Base-by-base conservation (phyloP, 352 stramenopile species). In the Globisporangium ultimum region DNA sequence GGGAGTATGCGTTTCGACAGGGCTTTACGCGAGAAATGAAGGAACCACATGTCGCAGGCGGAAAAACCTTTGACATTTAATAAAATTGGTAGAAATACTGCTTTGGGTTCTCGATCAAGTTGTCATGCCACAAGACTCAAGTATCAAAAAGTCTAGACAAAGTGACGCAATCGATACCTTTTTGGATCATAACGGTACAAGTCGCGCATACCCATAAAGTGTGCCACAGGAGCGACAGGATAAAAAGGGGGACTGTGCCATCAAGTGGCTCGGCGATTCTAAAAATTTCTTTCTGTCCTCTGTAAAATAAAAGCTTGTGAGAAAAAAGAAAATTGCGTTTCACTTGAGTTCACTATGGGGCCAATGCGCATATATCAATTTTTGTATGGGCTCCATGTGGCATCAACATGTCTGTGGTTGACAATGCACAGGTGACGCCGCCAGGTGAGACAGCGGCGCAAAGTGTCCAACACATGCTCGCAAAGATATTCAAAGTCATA, bases 21-120 rank as follows among this genome's bases (percentile, higher is more conserved):
- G 40, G 40, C 40, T 45, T 45, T 45, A 45, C 40, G 40, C 40
- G 40, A 45, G 40, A 45, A 45, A 45, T 45, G 40, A 45, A 45
- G 40, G 40, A 45, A 45, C 40, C 40, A n/a, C 40, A 45, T 45
- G 40, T 45, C 40, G 40, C 40, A 45, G 40, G 17, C 7, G 6
- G 40, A 45, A 45, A 43, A 0, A n/a, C 40, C 40, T 45, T 4
- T 18, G 40, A 45, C 2, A 45, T 0, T 18, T 45, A n/a, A 45
- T 45, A 45, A n/a, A 1, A 45, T 45, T 10, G 28, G 9, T 6
- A 6, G 7, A 36, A 36, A 10, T 36, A 2, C 12, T 45, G 18
- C 40, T 45, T 5, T 45, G 3, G 8, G 7, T 15, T 45, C 12
- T n/a, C 40, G 40, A 45, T 45, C 1, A 45, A 45, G 40, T 45